A percentile compares a stretch with the other conserved stretches of the same genome.
phyloP scores from a whole-genome alignment of 305 asterid species.

The Striga hermonthica region DNA sequence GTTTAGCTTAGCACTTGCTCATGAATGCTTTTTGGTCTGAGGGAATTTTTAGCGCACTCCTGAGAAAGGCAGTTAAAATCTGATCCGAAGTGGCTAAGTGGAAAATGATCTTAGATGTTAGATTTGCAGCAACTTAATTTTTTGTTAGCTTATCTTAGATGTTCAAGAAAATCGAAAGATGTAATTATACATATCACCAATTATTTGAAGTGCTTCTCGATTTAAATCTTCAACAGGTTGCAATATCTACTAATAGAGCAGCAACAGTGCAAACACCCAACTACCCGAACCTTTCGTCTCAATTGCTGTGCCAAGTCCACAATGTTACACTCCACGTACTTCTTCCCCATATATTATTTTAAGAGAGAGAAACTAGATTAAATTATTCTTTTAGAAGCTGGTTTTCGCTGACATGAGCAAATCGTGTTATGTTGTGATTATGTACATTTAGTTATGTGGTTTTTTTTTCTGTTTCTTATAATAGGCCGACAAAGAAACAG shows the following conservation, averaged over 20 bases:
- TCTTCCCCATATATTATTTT: background rate
- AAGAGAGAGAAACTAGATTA: background rate
- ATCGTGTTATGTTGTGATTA: constrained; percentile 12
- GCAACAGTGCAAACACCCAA: constrained; percentile 82
- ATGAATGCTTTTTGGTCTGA: no score
- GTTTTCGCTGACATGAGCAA: background rate
- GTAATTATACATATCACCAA: background rate
- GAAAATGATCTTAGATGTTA: background rate
- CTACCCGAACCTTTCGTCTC: constrained; percentile 86
- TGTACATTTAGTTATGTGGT: background rate
- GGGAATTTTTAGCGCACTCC: no score
- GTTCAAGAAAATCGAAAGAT: constrained; percentile 4
- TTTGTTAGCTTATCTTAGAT: background rate
- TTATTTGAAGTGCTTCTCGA: no score
- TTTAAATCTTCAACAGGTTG: constrained; percentile 53
- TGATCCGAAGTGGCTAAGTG: background rate
- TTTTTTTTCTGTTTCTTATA: constrained; percentile 23
- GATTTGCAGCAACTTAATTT: background rate
- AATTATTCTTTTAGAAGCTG: no score
- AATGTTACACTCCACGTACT: constrained; percentile 81
- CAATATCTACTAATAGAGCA: constrained; percentile 81
- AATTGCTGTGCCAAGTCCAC: constrained; percentile 88
- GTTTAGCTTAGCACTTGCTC: no score
- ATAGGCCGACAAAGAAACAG: constrained; percentile 94
- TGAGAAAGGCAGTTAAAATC: no score